Evolutionary conservation across 2,329 filamentous ascomycete species (phyloP).

Genomic region (Fusarium sp.): DNA sequence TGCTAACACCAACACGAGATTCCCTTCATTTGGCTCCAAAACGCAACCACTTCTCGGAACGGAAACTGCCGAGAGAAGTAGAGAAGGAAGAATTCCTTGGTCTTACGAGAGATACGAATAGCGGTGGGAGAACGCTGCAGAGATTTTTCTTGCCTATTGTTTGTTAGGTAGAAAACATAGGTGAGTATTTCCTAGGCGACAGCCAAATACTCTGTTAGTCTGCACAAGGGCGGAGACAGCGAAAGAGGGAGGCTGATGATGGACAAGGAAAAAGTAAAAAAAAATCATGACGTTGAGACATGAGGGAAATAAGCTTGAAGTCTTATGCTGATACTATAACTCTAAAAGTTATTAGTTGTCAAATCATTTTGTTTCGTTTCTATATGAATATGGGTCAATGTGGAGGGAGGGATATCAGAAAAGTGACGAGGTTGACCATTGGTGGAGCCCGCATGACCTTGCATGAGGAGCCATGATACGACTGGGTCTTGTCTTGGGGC

Average conservation of each 20-base stretch:
- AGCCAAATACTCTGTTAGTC: not conserved
- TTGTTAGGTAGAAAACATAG: not conserved
- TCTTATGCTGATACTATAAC: slow-evolving; percentile 13
- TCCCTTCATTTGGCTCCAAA: slow-evolving; percentile 1
- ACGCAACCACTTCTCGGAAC: slow-evolving; percentile 20
- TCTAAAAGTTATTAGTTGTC: slow-evolving; percentile 4
- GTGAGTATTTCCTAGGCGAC: not conserved
- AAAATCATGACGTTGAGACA: slow-evolving; percentile 37
- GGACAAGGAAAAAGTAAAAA: slow-evolving; percentile 8
- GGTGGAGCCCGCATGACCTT: slow-evolving; percentile 24
- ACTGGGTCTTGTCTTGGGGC: slow-evolving; percentile 5
- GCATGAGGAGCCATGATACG: slow-evolving; percentile 40
- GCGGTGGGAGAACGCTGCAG: slow-evolving; percentile 11
- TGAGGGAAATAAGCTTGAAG: slow-evolving; percentile 32
- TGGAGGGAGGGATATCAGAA: slow-evolving; percentile 17
- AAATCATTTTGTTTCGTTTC: slow-evolving; percentile 24
- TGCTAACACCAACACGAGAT: slow-evolving; percentile 2
- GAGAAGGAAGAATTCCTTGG: not conserved
- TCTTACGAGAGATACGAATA: slow-evolving; percentile 13
- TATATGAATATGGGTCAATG: slow-evolving; percentile 7
- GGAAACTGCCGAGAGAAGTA: slow-evolving; percentile 26
- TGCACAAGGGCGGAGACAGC: not conserved
- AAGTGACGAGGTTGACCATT: slow-evolving; percentile 35
- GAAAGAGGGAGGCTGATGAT: slow-evolving; percentile 11
- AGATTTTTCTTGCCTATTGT: not conserved